Base-by-base conservation (phyloP, 169 alveolate genomes). In the Plasmodium gallinaceum region DNA sequence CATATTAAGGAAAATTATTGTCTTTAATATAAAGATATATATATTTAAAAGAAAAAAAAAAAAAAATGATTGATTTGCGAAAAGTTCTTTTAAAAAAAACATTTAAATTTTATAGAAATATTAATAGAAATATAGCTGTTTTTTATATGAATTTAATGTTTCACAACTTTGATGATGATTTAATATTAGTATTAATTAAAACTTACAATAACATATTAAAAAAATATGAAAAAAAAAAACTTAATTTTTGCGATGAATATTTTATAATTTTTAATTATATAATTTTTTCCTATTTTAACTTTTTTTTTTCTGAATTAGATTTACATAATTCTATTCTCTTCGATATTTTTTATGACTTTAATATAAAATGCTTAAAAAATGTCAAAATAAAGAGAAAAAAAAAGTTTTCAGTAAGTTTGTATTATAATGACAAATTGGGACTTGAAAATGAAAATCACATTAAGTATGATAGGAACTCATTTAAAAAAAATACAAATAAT, bases 161-260 rank as follows among this genome's bases (percentile, higher is more conserved):
- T 24, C 45, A 48, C 85, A 71, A 57, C 46, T 83, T 83, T 45
- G 74, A 83, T 37, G 74, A 73, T 32, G 91, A 83, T 62, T 57
- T 83, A 66, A 83, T 83, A 52, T 51, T 10, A 32, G 57, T 24
- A 24, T 48, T 83, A 39, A 45, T 83, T 42, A 54, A 69, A 51
- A 62, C 48, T 18, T 62, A 43, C 43, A 83, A 18, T 26, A 54
- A 51, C 20, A 43, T 83, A 68, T 62, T 83, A 62, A 83, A 70
- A 42, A 66, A 57, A 58, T 58, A 58, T 54, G 86, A 45, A 42
- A 16, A 83, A 24, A 62, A 48, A 22, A 26, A 22, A 24, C 18
- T 37, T 10, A 6, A 43, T 42, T 42, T 57, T 0, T n/a, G 22
- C 12, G 85, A 70, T 16, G 85, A 83, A 8, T 70, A 83, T 62